Evolutionary conservation across 179 eudicot genomes (phyloP).

Genomic region (Pouteria campechiana): DNA sequence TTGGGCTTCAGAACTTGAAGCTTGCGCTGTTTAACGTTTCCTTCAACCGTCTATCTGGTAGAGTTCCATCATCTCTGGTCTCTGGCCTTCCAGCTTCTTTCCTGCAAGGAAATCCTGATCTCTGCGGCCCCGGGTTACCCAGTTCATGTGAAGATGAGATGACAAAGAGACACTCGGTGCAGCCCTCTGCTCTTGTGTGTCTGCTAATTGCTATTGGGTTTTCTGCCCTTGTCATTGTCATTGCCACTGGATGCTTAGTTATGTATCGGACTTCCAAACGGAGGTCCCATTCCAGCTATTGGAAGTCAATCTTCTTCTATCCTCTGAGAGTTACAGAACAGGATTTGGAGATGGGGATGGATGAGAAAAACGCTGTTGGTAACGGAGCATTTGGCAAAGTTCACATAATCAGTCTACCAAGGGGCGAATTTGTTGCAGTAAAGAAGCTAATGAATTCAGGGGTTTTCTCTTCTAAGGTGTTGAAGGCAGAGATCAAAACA

Average conservation of each 20-base stretch:
- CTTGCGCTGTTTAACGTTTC: constrained; percentile 85
- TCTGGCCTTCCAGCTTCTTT: constrained; percentile 87
- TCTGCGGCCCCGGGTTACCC: constrained; percentile 70
- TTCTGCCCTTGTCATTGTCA: constrained; percentile 21
- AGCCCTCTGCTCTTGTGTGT: constrained; percentile 35
- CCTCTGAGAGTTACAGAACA: constrained; percentile 67
- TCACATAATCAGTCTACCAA: constrained; percentile 55
- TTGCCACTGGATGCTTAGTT: constrained; percentile 20
- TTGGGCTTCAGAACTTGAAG: constrained; percentile 63
- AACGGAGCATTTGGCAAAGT: constrained; percentile 56
- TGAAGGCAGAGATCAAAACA: constrained; percentile 70
- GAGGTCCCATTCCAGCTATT: constrained; percentile 19
- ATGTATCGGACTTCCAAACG: constrained; percentile 27
- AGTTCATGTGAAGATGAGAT: constrained; percentile 34
- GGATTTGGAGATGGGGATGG: constrained; percentile 57
- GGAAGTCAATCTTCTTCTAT: constrained; percentile 72
- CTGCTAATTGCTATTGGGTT: constrained; percentile 38
- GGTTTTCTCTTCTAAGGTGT: constrained; percentile 35
- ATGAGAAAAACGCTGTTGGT: constrained; percentile 42
- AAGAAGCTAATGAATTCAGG: constrained; percentile 49
- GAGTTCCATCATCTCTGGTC: constrained; percentile 43
- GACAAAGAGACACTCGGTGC: constrained; percentile 11
- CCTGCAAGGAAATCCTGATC: constrained; percentile 60
- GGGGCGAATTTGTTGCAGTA: constrained; percentile 72
- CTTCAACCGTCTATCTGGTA: constrained; percentile 61